Conservation (phyloP, 2,329 filamentous ascomycete species). For the Hypoxylon sp. region DNA sequence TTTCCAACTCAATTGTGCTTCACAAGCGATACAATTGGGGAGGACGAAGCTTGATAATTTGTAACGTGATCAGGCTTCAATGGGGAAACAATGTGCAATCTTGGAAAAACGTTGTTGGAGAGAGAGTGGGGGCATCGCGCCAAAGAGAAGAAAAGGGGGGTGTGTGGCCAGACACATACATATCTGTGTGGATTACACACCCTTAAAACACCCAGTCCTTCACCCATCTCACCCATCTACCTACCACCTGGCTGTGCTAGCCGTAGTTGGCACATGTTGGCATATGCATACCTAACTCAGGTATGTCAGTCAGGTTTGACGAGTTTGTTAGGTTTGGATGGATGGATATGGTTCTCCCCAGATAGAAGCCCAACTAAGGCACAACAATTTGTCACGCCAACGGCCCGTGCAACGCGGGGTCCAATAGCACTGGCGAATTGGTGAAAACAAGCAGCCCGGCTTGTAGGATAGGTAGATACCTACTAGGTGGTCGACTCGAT, state of each 20-base stretch:
- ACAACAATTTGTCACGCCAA: conserved; percentile 40
- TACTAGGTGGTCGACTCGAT: conserved; percentile 35
- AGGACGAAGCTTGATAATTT: conserved; percentile 25
- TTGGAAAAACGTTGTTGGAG: conserved; percentile 18
- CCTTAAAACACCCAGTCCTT: conserved; percentile 6
- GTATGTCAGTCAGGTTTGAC: conserved; percentile 16
- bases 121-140: conserved; percentile 17
- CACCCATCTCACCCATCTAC: neutral
- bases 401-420: conserved; percentile 27
- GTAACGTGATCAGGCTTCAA: conserved; percentile 39
- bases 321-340: conserved; percentile 13
- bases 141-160: conserved; percentile 11
- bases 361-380: conserved; percentile 44
- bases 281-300: conserved; percentile 25
- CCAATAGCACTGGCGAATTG: conserved; percentile 44
- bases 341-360: conserved; percentile 23
- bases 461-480: conserved; percentile 21
- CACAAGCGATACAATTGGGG: conserved; percentile 27
- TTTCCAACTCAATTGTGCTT: conserved; percentile 32
- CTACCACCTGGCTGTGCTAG: conserved; percentile 24
- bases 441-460: conserved; percentile 25
- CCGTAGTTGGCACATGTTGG: conserved; percentile 27
- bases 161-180: conserved; percentile 24
- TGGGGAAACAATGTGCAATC: conserved; percentile 33
- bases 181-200: conserved; percentile 14